Evolutionary conservation across 768 basidiomycete species (phyloP).

Genomic region (Xerocomus potaroensis): DNA sequence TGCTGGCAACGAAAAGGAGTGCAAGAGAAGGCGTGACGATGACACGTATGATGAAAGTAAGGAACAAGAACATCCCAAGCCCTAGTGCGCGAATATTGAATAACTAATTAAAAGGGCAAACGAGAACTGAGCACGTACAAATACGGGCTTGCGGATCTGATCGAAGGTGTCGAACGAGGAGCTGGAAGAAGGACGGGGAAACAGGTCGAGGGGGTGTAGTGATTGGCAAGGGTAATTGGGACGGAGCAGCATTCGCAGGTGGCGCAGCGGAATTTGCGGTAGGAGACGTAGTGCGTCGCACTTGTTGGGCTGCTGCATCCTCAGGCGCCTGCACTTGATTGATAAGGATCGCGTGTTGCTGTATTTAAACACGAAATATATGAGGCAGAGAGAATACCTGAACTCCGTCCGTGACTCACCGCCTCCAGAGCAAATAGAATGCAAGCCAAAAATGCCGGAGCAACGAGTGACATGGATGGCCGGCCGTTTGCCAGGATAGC

Average conservation of each 20-base stretch:
- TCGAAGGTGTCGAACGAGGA: constrained; percentile 55
- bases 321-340: constrained; percentile 83
- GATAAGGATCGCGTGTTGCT: constrained; percentile 84
- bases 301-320: constrained; percentile 37
- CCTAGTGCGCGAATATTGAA: constrained; percentile 38
- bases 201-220: constrained; percentile 15
- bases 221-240: constrained; percentile 19
- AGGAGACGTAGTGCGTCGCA: constrained; percentile 13
- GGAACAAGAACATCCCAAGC: constrained; percentile 61
- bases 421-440: constrained; percentile 79
- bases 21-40: constrained; percentile 64
- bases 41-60: constrained; percentile 71
- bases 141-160: constrained; percentile 69
- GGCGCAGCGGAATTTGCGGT: constrained; percentile 2
- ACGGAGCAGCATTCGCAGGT: constrained; percentile 8
- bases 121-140: constrained; percentile 42
- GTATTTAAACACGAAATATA: neutral
- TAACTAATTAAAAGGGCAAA: constrained; percentile 3
- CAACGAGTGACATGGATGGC: constrained; percentile 74
- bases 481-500: constrained; percentile 81
- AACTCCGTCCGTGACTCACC: constrained; percentile 41
- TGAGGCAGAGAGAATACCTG: neutral
- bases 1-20: constrained; percentile 56
- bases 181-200: constrained; percentile 36
- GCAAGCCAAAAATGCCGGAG: constrained; percentile 81